Evolutionary conservation across 441 rosid species (phyloP).

Genomic region (Arabidopsis hybrid): DNA sequence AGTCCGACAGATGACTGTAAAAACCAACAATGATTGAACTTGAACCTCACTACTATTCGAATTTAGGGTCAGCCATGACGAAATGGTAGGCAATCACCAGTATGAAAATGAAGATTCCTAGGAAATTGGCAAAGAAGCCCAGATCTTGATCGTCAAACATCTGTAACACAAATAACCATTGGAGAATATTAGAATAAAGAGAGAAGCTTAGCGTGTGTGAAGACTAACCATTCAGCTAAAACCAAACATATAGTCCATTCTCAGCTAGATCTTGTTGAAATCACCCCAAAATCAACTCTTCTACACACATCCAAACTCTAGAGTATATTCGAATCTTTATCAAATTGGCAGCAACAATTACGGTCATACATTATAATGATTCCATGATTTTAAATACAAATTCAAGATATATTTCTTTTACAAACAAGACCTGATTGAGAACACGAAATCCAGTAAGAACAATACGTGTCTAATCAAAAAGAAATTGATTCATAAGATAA

Average conservation of each 20-base stretch:
- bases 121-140: constrained; percentile 51
- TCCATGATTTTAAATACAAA: constrained; percentile 1
- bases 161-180: constrained; percentile 36
- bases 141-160: constrained; percentile 81
- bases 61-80: constrained; percentile 79
- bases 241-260: constrained; percentile 2
- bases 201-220: neutral
- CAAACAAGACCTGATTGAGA: neutral
- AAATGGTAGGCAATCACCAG: constrained; percentile 82
- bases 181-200: constrained; percentile 12
- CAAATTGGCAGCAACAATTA: neutral
- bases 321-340: neutral
- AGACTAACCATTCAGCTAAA: constrained; percentile 16
- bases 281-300: neutral
- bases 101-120: constrained; percentile 72
- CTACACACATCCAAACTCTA: no score
- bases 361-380: neutral
- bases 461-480: neutral
- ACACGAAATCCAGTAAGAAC: neutral
- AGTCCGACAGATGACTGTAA: constrained; percentile 4
- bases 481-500: neutral
- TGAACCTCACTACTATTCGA: constrained; percentile 53
- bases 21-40: constrained; percentile 7
- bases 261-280: constrained; percentile 1
- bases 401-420: neutral